Evolutionary conservation across 225 moss, liverwort and hornwort species (phyloP).

Genomic region (Anthoceros angustus): DNA sequence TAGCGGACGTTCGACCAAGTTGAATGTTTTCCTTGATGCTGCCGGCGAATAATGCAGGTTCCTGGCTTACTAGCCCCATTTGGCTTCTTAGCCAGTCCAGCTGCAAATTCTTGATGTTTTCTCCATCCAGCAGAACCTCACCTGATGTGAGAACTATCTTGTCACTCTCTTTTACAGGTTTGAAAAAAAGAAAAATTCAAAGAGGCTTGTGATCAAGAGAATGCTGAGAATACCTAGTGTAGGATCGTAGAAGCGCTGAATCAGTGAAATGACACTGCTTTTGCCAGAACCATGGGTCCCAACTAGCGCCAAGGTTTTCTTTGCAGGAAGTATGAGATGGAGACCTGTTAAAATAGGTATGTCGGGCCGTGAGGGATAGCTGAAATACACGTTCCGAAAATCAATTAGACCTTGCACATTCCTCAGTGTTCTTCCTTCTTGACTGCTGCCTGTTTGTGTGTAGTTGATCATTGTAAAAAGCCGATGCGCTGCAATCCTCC

Average conservation of each 20-base stretch:
- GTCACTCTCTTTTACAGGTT: neutral
- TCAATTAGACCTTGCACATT: slow-evolving; percentile 67
- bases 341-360: slow-evolving; percentile 66
- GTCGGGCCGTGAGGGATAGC: slow-evolving; percentile 71
- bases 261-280: slow-evolving; percentile 65
- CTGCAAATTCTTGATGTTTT: slow-evolving; percentile 54
- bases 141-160: slow-evolving; percentile 24
- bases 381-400: slow-evolving; percentile 75
- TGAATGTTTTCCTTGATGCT: slow-evolving; percentile 57
- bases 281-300: slow-evolving; percentile 86
- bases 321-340: slow-evolving; percentile 59
- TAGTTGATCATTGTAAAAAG: slow-evolving; percentile 44
- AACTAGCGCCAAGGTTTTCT: slow-evolving; percentile 68
- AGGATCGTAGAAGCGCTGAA: slow-evolving; percentile 72
- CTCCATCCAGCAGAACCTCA: slow-evolving; percentile 69
- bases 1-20: slow-evolving; percentile 44
- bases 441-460: slow-evolving; percentile 17
- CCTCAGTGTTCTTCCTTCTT: slow-evolving; percentile 26
- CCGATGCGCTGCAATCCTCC: slow-evolving; percentile 52
- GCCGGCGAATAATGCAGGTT: slow-evolving; percentile 55
- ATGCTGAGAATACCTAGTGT: slow-evolving; percentile 36
- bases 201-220: neutral
- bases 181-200: neutral
- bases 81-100: slow-evolving; percentile 70
- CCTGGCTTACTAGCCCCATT: slow-evolving; percentile 71